Evolutionary conservation across 2,329 filamentous ascomycete species (phyloP), one percentile per base, ranked within the genome.

Genomic region (Cadophora sp.): DNA sequence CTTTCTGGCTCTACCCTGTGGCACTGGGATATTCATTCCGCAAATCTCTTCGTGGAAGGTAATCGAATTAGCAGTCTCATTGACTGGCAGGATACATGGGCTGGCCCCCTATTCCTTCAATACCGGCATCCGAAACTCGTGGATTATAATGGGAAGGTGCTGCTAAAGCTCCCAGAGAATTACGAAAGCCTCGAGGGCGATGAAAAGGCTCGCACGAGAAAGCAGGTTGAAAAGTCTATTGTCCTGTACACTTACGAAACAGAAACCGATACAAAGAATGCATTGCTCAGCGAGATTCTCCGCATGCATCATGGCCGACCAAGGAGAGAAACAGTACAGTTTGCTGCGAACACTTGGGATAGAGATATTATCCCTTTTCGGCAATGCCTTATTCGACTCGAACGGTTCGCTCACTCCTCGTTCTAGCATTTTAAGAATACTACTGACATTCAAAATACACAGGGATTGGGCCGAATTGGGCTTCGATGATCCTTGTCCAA

Each of bases 31-130:
- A 71, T 82, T 29, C 78, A 79, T 69, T 68, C 77, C 19, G 72
- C 73, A 2, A 83, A 81, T 67, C 72, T 83, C 27, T 82, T 82
- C 68, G 76, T 81, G 31, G 40, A 79, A n/a, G 69, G 76, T 27
- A 72, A 73, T 48, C 72, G 70, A 53, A 77, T 83, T 46, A 78
- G 79, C 8, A 75, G 77, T 62, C 62, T 83, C 6, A 82, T 83
- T 62, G 80, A 83, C 71, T 83, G 63, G 81, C 65, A 67, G 56
- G 56, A 60, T 43, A 60, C 24, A 60, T 68, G 66, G 66, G 64
- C 61, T 67, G 66, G 66, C 16, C 68, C 68, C 59, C 59, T 73
- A 11, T 73, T 71, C 62, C 67, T 71, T 69, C 70, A 73, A 69
- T 72, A 40, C 62, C 68, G 73, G 60, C 70, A 72, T 67, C 76